phyloP scores from a whole-genome alignment of 495 filamentous ascomycete species.

The Hyaloscypha bicolor region DNA sequence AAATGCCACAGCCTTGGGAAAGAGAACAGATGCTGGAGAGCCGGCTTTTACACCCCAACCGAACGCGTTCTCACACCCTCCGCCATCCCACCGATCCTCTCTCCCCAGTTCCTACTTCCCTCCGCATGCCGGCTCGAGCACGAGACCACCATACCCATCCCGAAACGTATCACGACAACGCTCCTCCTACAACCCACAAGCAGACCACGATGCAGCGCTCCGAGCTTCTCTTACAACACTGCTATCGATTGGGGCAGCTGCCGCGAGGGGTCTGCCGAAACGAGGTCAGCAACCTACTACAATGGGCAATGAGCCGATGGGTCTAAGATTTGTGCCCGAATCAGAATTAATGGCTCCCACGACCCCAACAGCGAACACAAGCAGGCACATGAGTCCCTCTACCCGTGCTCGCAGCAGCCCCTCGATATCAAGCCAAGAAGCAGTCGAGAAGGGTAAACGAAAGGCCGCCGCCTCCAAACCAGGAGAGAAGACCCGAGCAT shows the following conservation, averaged over 20 bases:
- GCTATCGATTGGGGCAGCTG: slow-evolving; percentile 86
- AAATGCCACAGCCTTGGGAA: slow-evolving; percentile 77
- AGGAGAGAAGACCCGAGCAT: slow-evolving; percentile 34
- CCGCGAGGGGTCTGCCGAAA: slow-evolving; percentile 78
- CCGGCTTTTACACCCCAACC: slow-evolving; percentile 80
- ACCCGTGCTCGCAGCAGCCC: slow-evolving; percentile 34
- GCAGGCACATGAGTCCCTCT: slow-evolving; percentile 30
- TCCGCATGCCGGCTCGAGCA: slow-evolving; percentile 40
- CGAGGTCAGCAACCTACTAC: slow-evolving; percentile 36
- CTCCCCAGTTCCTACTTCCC: slow-evolving; percentile 40
- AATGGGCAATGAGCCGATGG: slow-evolving; percentile 51
- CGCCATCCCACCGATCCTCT: slow-evolving; percentile 53
- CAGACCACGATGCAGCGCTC: slow-evolving; percentile 91
- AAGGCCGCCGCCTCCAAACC: slow-evolving; percentile 51
- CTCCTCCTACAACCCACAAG: slow-evolving; percentile 61
- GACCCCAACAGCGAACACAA: slow-evolving; percentile 29
- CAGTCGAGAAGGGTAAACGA: slow-evolving; percentile 48
- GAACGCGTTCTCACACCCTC: slow-evolving; percentile 88
- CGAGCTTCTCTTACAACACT: slow-evolving; percentile 91
- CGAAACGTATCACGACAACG: slow-evolving; percentile 17
- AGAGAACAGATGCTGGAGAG: slow-evolving; percentile 45
- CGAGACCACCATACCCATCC: slow-evolving; percentile 30
- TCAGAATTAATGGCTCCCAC: slow-evolving; percentile 63
- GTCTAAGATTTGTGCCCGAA: slow-evolving; percentile 72
- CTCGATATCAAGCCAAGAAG: slow-evolving; percentile 35